A percentile compares a stretch with the other conserved stretches of the same genome.
phyloP scores from a whole-genome alignment of 768 basidiomycete species.

The Crucibulum laeve region DNA sequence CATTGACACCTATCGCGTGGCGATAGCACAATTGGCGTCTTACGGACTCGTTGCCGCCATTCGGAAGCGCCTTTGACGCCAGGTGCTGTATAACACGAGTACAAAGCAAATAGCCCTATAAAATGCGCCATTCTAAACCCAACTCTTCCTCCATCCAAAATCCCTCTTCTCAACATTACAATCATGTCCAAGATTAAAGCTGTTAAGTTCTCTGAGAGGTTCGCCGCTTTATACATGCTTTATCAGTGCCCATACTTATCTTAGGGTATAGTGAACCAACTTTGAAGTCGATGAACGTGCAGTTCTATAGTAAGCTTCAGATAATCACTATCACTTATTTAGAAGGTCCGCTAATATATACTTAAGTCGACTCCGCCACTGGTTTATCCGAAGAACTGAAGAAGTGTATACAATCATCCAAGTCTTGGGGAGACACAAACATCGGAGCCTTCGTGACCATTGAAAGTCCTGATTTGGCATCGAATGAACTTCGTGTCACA shows the following conservation, averaged over 20 bases:
- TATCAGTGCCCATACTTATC: too few relatives aligned
- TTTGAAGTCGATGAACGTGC: background rate
- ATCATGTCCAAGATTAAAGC: background rate
- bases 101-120: background rate
- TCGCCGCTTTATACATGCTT: too few relatives aligned
- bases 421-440: too few relatives aligned
- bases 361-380: background rate
- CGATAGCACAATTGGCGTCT: too few relatives aligned
- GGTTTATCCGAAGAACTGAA: background rate
- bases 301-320: background rate
- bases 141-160: background rate
- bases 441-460: background rate
- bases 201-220: too few relatives aligned
- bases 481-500: background rate
- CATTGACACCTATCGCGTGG: too few relatives aligned
- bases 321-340: background rate
- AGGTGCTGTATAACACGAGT: background rate
- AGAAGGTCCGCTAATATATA: too few relatives aligned
- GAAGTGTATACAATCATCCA: background rate
- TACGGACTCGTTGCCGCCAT: too few relatives aligned
- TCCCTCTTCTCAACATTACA: too few relatives aligned
- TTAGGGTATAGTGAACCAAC: too few relatives aligned
- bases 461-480: slow-evolving; percentile 1
- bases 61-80: too few relatives aligned
- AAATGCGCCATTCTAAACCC: background rate